These are phyloP conservation scores for Candida arabinofermentans DNA, from an alignment of 805 yeast species.

Conservation along the genomic window DNA sequence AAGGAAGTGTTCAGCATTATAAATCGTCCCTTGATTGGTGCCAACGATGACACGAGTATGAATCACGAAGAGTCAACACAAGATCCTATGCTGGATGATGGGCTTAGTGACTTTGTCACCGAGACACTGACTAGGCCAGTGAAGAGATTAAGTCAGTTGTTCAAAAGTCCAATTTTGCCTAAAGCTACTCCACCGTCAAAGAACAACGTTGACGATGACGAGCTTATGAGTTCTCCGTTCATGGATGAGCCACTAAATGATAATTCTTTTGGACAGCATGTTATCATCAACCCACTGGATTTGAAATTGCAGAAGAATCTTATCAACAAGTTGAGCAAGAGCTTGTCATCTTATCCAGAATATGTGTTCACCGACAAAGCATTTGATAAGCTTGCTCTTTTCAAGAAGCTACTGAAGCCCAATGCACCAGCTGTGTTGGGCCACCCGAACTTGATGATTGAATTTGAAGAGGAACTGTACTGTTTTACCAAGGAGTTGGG, in stretches of 20 bases:
- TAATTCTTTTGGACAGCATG: slow-evolving; percentile 5
- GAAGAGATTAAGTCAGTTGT: background rate
- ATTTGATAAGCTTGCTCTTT: slow-evolving; percentile 10
- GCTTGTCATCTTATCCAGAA: slow-evolving; percentile 24
- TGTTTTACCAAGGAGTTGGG: slow-evolving; percentile 60
- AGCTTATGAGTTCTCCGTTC: slow-evolving; percentile 44
- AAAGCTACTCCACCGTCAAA: slow-evolving; percentile 28
- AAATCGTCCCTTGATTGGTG: slow-evolving; percentile 44
- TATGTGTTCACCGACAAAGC: slow-evolving; percentile 13
- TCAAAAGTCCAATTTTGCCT: slow-evolving; percentile 1
- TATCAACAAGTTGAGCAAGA: slow-evolving; percentile 31
- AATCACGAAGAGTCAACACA: slow-evolving; percentile 10
- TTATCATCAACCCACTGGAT: slow-evolving; percentile 39
- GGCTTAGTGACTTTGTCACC: slow-evolving; percentile 39
- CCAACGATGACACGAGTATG: slow-evolving; percentile 13
- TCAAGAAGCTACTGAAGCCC: slow-evolving; percentile 19
- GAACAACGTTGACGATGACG: slow-evolving; percentile 11
- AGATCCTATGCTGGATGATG: slow-evolving; percentile 13
- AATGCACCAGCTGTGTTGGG: slow-evolving; percentile 26
- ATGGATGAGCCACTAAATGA: slow-evolving; percentile 26
- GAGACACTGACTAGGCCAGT: slow-evolving; percentile 39
- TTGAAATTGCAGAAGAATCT: slow-evolving; percentile 35
- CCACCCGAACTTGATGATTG: slow-evolving; percentile 37
- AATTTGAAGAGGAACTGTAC: slow-evolving; percentile 39
- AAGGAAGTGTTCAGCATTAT: slow-evolving; percentile 75